Evolutionary conservation across 1,284 basidiomycete genomes (phyloP).

Genomic region (Macrocybe sp.): DNA sequence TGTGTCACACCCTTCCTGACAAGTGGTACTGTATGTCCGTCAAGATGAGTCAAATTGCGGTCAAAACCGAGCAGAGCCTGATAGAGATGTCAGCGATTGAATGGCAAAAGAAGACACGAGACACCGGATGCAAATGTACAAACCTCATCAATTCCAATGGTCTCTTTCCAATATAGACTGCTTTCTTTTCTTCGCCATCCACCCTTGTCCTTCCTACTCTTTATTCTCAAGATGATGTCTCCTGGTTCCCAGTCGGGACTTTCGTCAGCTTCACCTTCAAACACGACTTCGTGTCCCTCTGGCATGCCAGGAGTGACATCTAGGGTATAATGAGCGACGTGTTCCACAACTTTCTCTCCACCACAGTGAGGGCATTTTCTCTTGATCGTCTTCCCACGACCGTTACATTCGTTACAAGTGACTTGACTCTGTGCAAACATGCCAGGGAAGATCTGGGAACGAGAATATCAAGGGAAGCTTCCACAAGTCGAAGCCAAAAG

Average conservation of each 20-base stretch:
- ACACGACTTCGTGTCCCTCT: constrained; percentile 87
- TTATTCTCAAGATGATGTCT: constrained; percentile 81
- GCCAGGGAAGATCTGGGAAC: constrained; percentile 78
- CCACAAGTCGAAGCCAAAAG: not conserved
- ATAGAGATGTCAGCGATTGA: constrained; percentile 4
- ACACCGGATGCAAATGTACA: constrained; percentile 15
- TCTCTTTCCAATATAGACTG: constrained; percentile 86
- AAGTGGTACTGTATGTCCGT: constrained; percentile 78
- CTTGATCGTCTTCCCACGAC: constrained; percentile 76
- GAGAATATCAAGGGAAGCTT: constrained; percentile 13
- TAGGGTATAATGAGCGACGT: constrained; percentile 77
- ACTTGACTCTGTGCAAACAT: constrained; percentile 86
- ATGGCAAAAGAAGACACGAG: constrained; percentile 1
- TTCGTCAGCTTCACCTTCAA: constrained; percentile 92
- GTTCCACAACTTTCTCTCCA: constrained; percentile 80
- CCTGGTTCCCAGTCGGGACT: constrained; percentile 90
- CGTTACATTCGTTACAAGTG: constrained; percentile 76
- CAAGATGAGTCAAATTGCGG: constrained; percentile 84
- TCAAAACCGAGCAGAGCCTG: constrained; percentile 81
- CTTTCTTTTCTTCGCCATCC: constrained; percentile 85
- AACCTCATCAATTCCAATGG: constrained; percentile 86
- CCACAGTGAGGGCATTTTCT: constrained; percentile 76
- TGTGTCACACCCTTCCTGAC: constrained; percentile 80
- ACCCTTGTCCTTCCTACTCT: constrained; percentile 71
- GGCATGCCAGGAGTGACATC: constrained; percentile 86